These are phyloP conservation scores for Kwoniella shandongensis DNA, from an alignment of 768 basidiomycete genomes.

Conservation along the genomic window DNA sequence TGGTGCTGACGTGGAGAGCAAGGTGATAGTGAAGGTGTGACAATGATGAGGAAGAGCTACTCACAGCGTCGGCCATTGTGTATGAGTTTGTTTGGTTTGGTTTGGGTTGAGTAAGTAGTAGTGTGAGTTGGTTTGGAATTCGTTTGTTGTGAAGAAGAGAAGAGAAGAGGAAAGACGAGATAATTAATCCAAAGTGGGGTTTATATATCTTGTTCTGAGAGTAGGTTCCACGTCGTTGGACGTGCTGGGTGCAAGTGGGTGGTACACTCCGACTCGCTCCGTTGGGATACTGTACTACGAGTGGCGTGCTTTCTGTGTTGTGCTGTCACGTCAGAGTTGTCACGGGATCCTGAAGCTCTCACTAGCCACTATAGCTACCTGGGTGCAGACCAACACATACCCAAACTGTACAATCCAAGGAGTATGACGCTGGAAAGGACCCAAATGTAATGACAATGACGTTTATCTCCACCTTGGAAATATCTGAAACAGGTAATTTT, in stretches of 20 bases:
- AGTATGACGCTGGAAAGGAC: neutral
- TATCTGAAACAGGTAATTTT: neutral
- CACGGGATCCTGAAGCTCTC: neutral
- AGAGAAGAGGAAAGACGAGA: neutral
- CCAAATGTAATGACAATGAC: neutral
- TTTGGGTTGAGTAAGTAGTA: slow-evolving; percentile 12
- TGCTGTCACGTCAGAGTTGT: neutral
- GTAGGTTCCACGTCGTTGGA: neutral
- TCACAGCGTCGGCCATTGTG: slow-evolving; percentile 43
- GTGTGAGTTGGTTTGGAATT: slow-evolving; percentile 3
- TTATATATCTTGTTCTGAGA: slow-evolving; percentile 15
- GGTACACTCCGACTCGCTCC: too few species aligned
- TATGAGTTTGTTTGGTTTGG: slow-evolving; percentile 13
- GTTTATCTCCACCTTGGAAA: too few species aligned
- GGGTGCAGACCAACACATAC: neutral
- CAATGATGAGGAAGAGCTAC: slow-evolving; percentile 10
- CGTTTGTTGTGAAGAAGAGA: slow-evolving; percentile 12
- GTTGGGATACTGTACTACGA: too few species aligned
- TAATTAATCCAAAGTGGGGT: slow-evolving; percentile 6
- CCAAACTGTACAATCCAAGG: neutral
- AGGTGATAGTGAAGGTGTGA: neutral
- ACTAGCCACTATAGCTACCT: too few species aligned
- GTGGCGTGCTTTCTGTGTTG: neutral
- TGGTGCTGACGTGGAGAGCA: neutral
- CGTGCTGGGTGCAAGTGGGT: too few species aligned